Conservation (phyloP, 345 rosid species). For the Eutrema heterophyllum region DNA sequence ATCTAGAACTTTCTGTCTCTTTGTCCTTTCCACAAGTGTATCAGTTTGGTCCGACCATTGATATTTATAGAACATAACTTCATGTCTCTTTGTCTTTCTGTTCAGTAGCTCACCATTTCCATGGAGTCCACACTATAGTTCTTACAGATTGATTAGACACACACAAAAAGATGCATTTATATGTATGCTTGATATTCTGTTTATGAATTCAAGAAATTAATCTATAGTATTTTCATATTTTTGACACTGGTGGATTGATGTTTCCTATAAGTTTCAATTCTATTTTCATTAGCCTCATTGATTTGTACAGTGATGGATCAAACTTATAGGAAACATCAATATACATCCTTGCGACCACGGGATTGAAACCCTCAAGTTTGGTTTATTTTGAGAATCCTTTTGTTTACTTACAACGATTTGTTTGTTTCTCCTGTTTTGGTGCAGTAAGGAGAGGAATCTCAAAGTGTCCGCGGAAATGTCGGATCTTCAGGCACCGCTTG, state of each 20-base stretch:
- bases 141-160: background rate
- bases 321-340: too few relatives aligned
- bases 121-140: background rate
- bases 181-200: background rate
- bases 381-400: background rate
- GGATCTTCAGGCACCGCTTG: slow-evolving; percentile 69
- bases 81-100: slow-evolving; percentile 8
- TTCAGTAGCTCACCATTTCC: background rate
- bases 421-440: slow-evolving; percentile 7
- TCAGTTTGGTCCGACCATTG: background rate
- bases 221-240: background rate
- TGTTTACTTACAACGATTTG: background rate
- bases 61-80: background rate
- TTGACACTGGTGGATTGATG: background rate
- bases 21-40: background rate
- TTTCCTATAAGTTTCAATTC: background rate
- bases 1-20: background rate
- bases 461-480: slow-evolving; percentile 45
- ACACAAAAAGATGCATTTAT: background rate
- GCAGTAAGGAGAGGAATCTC: slow-evolving; percentile 29
- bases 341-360: too few relatives aligned
- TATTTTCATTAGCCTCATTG: background rate
- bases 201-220: background rate
- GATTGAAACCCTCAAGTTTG: slow-evolving; percentile 7
- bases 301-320: slow-evolving; percentile 1